Evolutionary conservation across 2,329 filamentous ascomycete species (phyloP), one percentile per base, ranked within the genome.

Genomic region (Colletotrichum chlorophyti): DNA sequence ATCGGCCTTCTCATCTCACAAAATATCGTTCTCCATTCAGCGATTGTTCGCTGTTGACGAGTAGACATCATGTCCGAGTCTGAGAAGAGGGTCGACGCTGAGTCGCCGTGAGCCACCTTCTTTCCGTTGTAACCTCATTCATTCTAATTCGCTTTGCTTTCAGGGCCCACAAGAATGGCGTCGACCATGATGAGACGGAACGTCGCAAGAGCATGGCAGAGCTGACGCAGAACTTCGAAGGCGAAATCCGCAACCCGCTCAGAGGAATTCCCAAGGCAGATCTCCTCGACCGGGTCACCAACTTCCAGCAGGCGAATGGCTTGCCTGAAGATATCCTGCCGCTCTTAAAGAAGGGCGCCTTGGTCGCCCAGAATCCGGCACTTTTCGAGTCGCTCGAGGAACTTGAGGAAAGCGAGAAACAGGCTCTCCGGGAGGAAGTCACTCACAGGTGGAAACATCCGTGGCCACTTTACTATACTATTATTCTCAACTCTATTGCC

Each of bases 211-310:
- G 49, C 29, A 43, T 59, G 31, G 43, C 51, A 4, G 52, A 38
- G 19, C 31, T 58, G 27, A 53, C 35, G 6, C 40, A 24, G 19
- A 48, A 38, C 11, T 38, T 65, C 24, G 65, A 68, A 49, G 69
- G 67, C 46, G 71, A 73, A 35, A 70, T 72, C 34, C 65, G 65
- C 24, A 88, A 87, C 35, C 73, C 73, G 0, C 69, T 89, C 3
- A 78, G 74, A 2, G 81, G 78, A 0, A 76, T 88, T 7, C 75
- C 80, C 2, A 76, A 78, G 24, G 74, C 81, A 1, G 70, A 80
- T 49, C 77, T 89, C 12, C 69, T 87, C 34, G 69, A 72, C 17
- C 76, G 84, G 59, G 85, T 88, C 2, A 76, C 83, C 38, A 67
- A 72, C 0, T 88, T 87, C 66, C 83, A 81, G 38, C 61, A 67